Evolutionary conservation across 192 early-diverging fungal genomes (phyloP), one percentile per base, ranked within the genome.

Genomic region (Podochytrium sp.): DNA sequence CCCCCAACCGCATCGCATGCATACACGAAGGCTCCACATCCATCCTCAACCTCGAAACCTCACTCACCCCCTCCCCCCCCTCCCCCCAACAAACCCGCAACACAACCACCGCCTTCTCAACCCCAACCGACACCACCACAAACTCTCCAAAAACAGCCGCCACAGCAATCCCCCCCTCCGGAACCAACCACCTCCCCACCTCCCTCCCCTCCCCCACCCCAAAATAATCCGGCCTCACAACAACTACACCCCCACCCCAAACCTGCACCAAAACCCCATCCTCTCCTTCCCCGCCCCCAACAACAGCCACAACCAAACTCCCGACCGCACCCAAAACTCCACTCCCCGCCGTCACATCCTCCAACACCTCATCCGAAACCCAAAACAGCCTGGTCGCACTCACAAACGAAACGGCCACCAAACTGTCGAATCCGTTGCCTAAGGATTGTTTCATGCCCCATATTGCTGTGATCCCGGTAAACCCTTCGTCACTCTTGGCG

Each of bases 371-470:
- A 42, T 67, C 76, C 29, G 63, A 37, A 14, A 79, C 29, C 3
- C 51, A 40, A 73, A 76, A 66, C 2, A 79, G 30, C 3, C 73
- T 51, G 14, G 78, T 79, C 37, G 63, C 64, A 35, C 61, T 42
- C 2, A 79, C n/a, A 35, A 79, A 73, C 18, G 74, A 71, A 34
- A 76, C 42, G 14, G 52, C 73, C 5, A 79, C 30, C 27, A 76
- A 76, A 1, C 61, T 41, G 47, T 79, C 68, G 58, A 47, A 41
- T 34, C 27, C 30, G 58, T 77, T 65, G 5, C 49, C 40, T 23
- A 59, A 0, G 25, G 56, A 41, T 5, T 20, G 30, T 39, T 78
- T 77, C 58, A 80, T 20, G 34, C 59, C 75, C 75, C 75, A 80
- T 1, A 80, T 14, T 10, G 16, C 66, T 16, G 37, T 78, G 2